phyloP scores from a whole-genome alignment of 305 asterid genomes.

The Fraxinus latifolia region DNA sequence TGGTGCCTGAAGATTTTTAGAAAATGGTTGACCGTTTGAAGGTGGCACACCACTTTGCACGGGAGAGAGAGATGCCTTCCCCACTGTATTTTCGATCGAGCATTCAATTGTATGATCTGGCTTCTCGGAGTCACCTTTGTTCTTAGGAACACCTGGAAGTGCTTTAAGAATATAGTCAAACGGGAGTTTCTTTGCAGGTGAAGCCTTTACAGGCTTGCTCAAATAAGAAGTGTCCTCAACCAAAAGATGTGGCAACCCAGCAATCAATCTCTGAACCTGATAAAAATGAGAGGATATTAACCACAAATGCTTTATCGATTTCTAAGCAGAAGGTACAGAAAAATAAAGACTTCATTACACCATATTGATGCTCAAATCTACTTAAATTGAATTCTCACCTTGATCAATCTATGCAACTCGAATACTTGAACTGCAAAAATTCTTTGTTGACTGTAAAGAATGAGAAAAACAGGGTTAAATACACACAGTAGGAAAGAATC shows the following conservation, averaged over 20 bases:
- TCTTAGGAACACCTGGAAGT: constrained; percentile 34
- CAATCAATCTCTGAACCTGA: constrained; percentile 78
- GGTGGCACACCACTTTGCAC: constrained; percentile 40
- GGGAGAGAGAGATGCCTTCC: constrained; percentile 43
- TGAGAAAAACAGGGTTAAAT: constrained; percentile 20
- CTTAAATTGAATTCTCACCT: constrained; percentile 41
- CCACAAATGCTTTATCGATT: neutral
- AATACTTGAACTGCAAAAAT: constrained; percentile 88
- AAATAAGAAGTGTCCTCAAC: constrained; percentile 43
- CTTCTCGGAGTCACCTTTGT: constrained; percentile 34
- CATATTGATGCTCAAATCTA: neutral
- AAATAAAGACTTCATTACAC: neutral
- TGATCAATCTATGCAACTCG: constrained; percentile 83
- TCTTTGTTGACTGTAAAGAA: constrained; percentile 72
- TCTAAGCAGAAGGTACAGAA: neutral
- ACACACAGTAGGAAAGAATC: neutral
- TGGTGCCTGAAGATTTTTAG: constrained; percentile 31
- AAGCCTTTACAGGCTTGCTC: constrained; percentile 39
- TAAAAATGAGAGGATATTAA: neutral
- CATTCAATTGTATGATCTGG: constrained; percentile 46
- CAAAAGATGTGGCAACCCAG: constrained; percentile 57
- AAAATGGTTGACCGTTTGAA: constrained; percentile 30
- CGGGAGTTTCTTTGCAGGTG: constrained; percentile 45
- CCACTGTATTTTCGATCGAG: constrained; percentile 57
- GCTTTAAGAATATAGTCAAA: constrained; percentile 36